Evolutionary conservation across 495 filamentous ascomycete species (phyloP), one percentile per base, ranked within the genome.

Genomic region (Tuber indicum): DNA sequence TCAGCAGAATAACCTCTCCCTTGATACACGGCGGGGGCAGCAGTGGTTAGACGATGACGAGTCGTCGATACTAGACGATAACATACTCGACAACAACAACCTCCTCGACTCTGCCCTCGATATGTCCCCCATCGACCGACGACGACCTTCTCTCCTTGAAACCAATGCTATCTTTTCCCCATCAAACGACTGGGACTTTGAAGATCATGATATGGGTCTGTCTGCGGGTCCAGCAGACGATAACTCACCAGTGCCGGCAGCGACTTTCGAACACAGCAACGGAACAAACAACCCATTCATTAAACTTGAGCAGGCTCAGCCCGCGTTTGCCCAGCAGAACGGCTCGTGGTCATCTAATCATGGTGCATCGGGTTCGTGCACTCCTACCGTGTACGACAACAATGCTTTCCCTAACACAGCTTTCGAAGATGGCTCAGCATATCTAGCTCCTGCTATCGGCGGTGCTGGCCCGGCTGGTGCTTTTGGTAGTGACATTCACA

Each of bases 41-140:
- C 58, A 66, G 58, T 91, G 87, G 86, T 89, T 91, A 78, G 92
- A 94, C 78, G 92, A 94, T 76, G 92, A 95, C 85, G 92, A 93
- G 82, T 88, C 89, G 84, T 91, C 89, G 84, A 91, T 94, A 84
- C 86, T 96, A 79, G 93, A 96, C 85, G 92, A 95, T 70, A 91
- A 92, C 86, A 94, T 94, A 83, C 88, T 95, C 78, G 93, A 94
- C 84, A 87, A 86, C 79, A 88, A 86, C 83, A 85, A 82, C 79
- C 88, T 87, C 83, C 88, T 87, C 83, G 89, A 91, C 82, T 89
- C 89, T 23, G 89, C 90, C 47, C 86, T 93, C 80, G 91, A 92
- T 79, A 89, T 93, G 85, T 90, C 91, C 69, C 87, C 89, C 78
- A 88, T 91, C 86, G 87, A 86, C 76, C 89, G 88, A 78, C 88